phyloP scores from a whole-genome alignment of 306 rosid species.

The Dalbergia cultrata region DNA sequence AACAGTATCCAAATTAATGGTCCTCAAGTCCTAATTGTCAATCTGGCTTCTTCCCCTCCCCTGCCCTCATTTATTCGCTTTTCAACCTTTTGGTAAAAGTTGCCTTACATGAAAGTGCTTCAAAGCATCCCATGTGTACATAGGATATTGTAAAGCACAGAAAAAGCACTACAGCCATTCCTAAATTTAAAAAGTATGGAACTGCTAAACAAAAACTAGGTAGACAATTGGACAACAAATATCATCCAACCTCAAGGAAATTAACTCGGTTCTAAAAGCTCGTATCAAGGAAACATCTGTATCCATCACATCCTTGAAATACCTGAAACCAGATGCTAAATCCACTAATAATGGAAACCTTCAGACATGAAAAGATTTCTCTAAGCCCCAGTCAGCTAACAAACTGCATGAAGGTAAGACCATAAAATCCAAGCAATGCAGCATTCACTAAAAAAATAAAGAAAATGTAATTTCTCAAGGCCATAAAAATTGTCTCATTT shows the following conservation, averaged over 20 bases:
- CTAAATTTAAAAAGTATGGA: constrained; percentile 2
- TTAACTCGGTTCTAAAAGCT: constrained; percentile 17
- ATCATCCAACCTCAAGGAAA: not conserved
- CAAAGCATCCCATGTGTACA: not conserved
- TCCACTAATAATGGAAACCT: constrained; percentile 14
- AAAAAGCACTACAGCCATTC: constrained; percentile 15
- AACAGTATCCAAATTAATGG: not conserved
- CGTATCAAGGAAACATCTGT: not conserved
- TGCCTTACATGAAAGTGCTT: not conserved
- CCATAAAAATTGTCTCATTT: not conserved
- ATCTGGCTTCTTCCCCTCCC: not conserved
- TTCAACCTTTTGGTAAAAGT: not conserved
- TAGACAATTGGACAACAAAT: constrained; percentile 9
- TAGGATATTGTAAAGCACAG: not conserved
- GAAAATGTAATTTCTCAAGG: not conserved
- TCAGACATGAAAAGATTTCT: constrained; percentile 5
- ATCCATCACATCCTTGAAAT: constrained; percentile 14
- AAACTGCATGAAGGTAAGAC: constrained; percentile 7
- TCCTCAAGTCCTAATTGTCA: not conserved
- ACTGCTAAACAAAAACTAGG: not conserved
- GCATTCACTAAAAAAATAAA: not conserved
- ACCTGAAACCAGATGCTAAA: constrained; percentile 36
- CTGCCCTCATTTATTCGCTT: not conserved
- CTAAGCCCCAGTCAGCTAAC: constrained; percentile 12
- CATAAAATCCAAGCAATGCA: constrained; percentile 8